Percentiles rank a stretch among this genome's conserved stretches.
Evolutionary conservation across 192 early-diverging fungal genomes (phyloP).

Genomic region (Ambispora gerdemannii): DNA sequence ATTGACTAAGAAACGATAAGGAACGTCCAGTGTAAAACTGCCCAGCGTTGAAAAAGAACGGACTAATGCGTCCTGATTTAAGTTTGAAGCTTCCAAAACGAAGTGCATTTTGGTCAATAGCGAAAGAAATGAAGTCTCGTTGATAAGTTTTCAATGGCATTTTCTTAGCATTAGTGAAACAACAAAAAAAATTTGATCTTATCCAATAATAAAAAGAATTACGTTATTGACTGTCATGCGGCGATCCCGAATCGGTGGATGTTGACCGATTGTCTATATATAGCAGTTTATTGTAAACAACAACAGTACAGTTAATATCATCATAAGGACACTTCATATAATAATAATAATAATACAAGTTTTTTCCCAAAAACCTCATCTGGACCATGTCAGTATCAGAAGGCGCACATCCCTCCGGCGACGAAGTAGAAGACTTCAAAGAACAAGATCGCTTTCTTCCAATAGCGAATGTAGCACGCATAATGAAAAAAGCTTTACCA

Average conservation of each 20-base stretch:
- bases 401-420: conserved; percentile 48
- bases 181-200: too few relatives aligned
- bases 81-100: conserved; percentile 90
- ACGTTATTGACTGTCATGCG: too few relatives aligned
- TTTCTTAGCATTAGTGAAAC: too few relatives aligned
- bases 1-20: conserved; percentile 77
- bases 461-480: conserved; percentile 91
- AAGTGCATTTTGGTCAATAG: conserved; percentile 78
- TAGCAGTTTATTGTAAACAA: too few relatives aligned
- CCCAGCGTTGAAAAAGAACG: conserved; percentile 99
- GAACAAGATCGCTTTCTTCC: conserved; percentile 95
- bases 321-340: too few relatives aligned
- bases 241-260: too few relatives aligned
- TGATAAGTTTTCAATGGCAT: conserved; percentile 74
- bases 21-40: conserved; percentile 89
- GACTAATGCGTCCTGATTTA: conserved; percentile 92
- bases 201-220: too few relatives aligned
- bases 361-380: too few relatives aligned
- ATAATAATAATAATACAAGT: too few relatives aligned
- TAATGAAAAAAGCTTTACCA: conserved; percentile 95
- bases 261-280: too few relatives aligned
- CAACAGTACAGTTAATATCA: too few relatives aligned
- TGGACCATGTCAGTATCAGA: too few relatives aligned
- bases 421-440: conserved; percentile 74
- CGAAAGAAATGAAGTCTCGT: conserved; percentile 91